Evolutionary conservation across 306 rosid genomes (phyloP).

Genomic region (Castanopsis chinensis): DNA sequence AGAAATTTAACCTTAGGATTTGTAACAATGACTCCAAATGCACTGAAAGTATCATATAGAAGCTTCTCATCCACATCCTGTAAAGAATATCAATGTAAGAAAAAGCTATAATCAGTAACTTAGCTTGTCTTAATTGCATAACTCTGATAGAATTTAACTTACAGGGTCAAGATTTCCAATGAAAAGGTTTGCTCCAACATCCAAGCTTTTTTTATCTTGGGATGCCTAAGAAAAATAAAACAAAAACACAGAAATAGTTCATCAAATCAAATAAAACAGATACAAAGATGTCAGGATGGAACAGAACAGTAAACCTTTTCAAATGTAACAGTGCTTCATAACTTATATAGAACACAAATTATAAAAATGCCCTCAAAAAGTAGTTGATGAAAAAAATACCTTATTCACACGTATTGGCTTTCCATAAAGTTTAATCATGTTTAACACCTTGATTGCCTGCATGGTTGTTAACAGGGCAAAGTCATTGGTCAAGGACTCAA

Average conservation of each 20-base stretch:
- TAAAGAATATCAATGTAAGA: conserved; percentile 20
- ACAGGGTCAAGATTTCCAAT: conserved; percentile 96
- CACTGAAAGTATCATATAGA: conserved; percentile 95
- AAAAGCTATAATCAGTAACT: conserved; percentile 10
- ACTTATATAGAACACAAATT: not conserved
- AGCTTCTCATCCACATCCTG: conserved; percentile 99
- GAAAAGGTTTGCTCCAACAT: conserved; percentile 96
- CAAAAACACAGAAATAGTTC: conserved; percentile 7
- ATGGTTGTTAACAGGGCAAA: not conserved
- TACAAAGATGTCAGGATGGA: not conserved
- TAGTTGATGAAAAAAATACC: conserved; percentile 35
- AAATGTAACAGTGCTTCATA: not conserved
- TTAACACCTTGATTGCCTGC: conserved; percentile 96
- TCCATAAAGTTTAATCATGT: conserved; percentile 95
- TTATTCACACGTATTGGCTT: conserved; percentile 97
- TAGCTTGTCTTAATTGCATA: not conserved
- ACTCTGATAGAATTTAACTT: conserved; percentile 30
- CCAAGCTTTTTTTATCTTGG: conserved; percentile 98
- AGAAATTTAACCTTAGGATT: conserved; percentile 76
- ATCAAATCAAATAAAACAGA: conserved; percentile 4
- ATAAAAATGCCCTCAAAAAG: not conserved
- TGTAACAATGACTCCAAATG: conserved; percentile 96
- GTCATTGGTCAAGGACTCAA: not conserved
- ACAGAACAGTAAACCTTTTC: not conserved
- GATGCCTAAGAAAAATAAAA: conserved; percentile 62